Evolutionary conservation across 208 protist species (phyloP).

Genomic region (Trypanosomatidae sp.): DNA sequence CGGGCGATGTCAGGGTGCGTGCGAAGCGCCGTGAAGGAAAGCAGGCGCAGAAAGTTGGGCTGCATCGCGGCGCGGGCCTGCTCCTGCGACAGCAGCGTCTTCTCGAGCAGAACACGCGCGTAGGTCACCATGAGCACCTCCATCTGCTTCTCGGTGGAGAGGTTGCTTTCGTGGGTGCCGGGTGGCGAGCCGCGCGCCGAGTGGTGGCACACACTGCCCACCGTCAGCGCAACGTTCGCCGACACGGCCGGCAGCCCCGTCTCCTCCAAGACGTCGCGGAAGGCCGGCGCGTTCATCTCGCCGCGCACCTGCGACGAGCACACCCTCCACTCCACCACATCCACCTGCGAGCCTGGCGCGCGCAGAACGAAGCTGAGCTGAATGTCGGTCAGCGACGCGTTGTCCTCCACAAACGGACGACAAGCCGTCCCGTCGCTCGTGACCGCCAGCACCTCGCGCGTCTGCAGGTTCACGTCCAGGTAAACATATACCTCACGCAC

Average conservation of each 20-base stretch:
- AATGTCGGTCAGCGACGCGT: conserved; percentile 17
- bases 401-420: conserved; percentile 36
- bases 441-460: conserved; percentile 35
- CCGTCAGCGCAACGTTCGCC: conserved; percentile 31
- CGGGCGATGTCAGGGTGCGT: conserved; percentile 28
- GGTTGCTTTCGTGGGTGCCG: conserved; percentile 22
- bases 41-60: conserved; percentile 40
- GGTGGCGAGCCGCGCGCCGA: conserved; percentile 5
- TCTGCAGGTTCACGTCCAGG: conserved; percentile 42
- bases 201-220: conserved; percentile 32
- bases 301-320: conserved; percentile 20
- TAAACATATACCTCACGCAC: conserved; percentile 34
- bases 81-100: conserved; percentile 53
- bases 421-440: conserved; percentile 45
- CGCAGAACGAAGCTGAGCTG: conserved; percentile 47
- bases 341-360: conserved; percentile 35
- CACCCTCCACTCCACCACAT: conserved; percentile 48
- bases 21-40: conserved; percentile 74
- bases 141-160: conserved; percentile 58
- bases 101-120: conserved; percentile 75
- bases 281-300: conserved; percentile 23
- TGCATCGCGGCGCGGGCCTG: conserved; percentile 36
- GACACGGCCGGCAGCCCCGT: conserved; percentile 12
- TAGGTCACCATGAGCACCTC: conserved; percentile 74
- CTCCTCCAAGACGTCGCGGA: conserved; percentile 18